Evolutionary conservation across 495 filamentous ascomycete genomes (phyloP), one percentile per base, ranked within the genome.

Genomic region (Podospora bellae-mahoneyi): DNA sequence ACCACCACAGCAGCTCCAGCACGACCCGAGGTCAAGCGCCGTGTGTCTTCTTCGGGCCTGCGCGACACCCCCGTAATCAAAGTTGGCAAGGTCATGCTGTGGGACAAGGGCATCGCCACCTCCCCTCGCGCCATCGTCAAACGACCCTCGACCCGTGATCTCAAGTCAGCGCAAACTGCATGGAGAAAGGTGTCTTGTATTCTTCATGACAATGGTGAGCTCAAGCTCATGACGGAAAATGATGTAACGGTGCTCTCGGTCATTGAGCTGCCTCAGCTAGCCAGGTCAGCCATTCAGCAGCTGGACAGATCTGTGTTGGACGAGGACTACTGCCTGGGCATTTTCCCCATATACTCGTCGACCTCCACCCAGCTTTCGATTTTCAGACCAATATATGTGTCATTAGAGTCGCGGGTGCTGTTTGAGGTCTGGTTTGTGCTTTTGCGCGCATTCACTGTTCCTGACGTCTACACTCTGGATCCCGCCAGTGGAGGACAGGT

Each of bases 391-490:
- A 85, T 93, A 5, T 98, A 97, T 78, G 85, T 99, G 28, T 88
- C 91, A 18, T 78, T 98, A 18, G 96, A 98, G 70, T 93, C 88
- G 20, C 85, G 96, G 20, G 90, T 97, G 1, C 80, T 95, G 6
- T 97, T 95, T 74, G 95, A 99, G 73, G 96, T 97, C 15, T 98
- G 95, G 96, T 94, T 97, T 75, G 95, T 97, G 7, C 84, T 99
- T 28, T 75, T 99, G 28, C 87, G 94, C 68, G 93, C 95, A 0
- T 98, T 97, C 74, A 92, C 95, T 1, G 91, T 96, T 61, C 96
- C 96, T 9, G 94, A 98, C 74, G 83, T 99, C 34, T 98, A 97
- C 71, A 91, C 90, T 13, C 55, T 83, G 15, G 78, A 82, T 63
- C 55, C 75, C 4, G 65, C 73, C 4, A 75, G 69, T 16, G 78